Evolutionary conservation across 225 moss, liverwort and hornwort genomes (phyloP), one percentile per base, ranked within the genome.

Genomic region (Takakia lepidozioides): DNA sequence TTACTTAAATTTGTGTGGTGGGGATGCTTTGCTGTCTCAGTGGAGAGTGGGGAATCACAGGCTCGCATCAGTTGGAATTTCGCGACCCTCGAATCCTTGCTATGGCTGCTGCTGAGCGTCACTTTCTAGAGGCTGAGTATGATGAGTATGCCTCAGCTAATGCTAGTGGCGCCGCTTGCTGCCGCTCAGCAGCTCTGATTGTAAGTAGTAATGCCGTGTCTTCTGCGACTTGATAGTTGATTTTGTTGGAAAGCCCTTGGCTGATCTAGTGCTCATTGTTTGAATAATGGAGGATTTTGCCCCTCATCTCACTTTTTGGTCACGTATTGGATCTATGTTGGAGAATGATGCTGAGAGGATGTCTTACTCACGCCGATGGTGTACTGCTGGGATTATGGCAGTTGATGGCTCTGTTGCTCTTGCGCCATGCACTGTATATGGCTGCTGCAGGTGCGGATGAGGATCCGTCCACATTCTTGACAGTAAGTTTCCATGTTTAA

Each of bases 71-170:
- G 25, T 23, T 79, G 14, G 73, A 79, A 44, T 24, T 79, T 42
- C 68, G 64, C 30, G 79, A 79, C 53, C 79, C 73, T 2, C 73
- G 79, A 34, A 4, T 79, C 19, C 57, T 79, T 14, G 69, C 73
- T 1, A 79, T 79, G 73, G 79, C 79, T 53, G 76, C 76, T 7
- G 79, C 79, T 9, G 79, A 79, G 66, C 57, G 73, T n/a, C 79
- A 79, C 41, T 54, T 79, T 18, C 25, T 79, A 9, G 79, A 79
- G 42, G 65, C 66, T 0, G 79, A 79, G 25, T 79, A 79, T 38
- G 79, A 79, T 37, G 79, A 79, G 29, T 79, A 79, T 41, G 73
- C 62, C 0, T 73, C 79, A 24, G 69, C 72, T 0, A 73, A 79
- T 51, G 73, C 79, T 10, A 67, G 73, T 27, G 69, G 79, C 25